Evolutionary conservation across 345 rosid genomes (phyloP), one percentile per base, ranked within the genome.

Genomic region (Pugionium cornutum): DNA sequence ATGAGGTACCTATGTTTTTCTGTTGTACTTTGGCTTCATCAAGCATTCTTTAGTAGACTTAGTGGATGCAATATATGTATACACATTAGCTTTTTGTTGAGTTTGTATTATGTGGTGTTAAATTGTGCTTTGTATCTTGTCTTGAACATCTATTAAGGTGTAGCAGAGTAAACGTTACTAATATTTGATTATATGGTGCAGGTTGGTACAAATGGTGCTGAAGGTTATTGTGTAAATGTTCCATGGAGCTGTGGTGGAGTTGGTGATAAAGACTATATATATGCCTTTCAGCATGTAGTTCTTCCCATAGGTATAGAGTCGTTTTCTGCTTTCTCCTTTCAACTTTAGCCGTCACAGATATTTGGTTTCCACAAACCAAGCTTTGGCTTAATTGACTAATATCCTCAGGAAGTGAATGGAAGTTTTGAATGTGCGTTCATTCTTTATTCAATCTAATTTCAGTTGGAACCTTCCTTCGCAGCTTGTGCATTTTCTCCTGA

Each of bases 201-300:
- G 99, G 83, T 88, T 75, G 99, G 99, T 72, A 73, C 70, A 40
- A 76, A 79, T 9, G 99, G 95, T 48, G 99, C 91, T 53, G 97
- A 90, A 80, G 99, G 99, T 41, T 86, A 79, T 66, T 94, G 99
- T 42, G 96, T 90, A 46, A 90, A 94, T 78, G 60, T 94, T 64
- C 99, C 99, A n/a, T 94, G 99, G 99, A 90, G 89, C 66, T 78
- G 95, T 29, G 87, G 95, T 36, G 97, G 95, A 68, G 91, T 94
- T 62, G 96, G 99, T 18, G 99, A 94, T 76, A 82, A 85, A 60
- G 99, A 94, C 81, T 94, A 90, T 71, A 63, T 88, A 54, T 94
- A 82, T 84, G 99, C 97, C 35, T 94, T 94, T 81, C 86, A 86
- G 74, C 81, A 84, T 62, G 79, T 88, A 46, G 91, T 94, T 80